Evolutionary conservation across 2,329 filamentous ascomycete genomes (phyloP).

Genomic region (Xylaria sp.): DNA sequence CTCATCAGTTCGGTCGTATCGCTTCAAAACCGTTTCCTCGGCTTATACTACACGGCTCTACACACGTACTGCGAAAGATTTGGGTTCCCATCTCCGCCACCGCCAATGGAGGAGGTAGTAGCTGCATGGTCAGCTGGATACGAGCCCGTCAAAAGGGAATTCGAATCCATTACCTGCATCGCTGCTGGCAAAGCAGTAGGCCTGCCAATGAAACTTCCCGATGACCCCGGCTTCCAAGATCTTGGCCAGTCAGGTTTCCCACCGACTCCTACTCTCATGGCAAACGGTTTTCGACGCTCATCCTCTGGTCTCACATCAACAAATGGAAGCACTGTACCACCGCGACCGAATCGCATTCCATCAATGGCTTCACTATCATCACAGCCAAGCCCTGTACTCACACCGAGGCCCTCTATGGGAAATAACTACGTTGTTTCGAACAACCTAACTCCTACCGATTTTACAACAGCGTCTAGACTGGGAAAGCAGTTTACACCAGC

Average conservation of each 20-base stretch:
- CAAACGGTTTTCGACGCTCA: slow-evolving; percentile 55
- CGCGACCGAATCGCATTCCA: slow-evolving; percentile 53
- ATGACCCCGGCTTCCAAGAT: slow-evolving; percentile 47
- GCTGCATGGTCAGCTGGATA: slow-evolving; percentile 72
- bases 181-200: slow-evolving; percentile 74
- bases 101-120: slow-evolving; percentile 77
- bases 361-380: slow-evolving; percentile 53
- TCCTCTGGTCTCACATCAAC: slow-evolving; percentile 57
- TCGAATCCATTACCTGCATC: slow-evolving; percentile 73
- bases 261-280: slow-evolving; percentile 43
- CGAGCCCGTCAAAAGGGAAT: slow-evolving; percentile 70
- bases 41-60: slow-evolving; percentile 80
- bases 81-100: slow-evolving; percentile 76
- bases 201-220: slow-evolving; percentile 55
- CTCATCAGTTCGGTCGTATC: slow-evolving; percentile 76
- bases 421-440: slow-evolving; percentile 41
- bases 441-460: slow-evolving; percentile 57
- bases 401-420: slow-evolving; percentile 42
- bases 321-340: slow-evolving; percentile 38
- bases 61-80: slow-evolving; percentile 78
- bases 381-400: slow-evolving; percentile 44
- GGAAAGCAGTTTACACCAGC: slow-evolving; percentile 48
- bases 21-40: slow-evolving; percentile 81
- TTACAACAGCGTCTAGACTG: slow-evolving; percentile 57
- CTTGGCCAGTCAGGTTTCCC: slow-evolving; percentile 45